Evolutionary conservation across 1,139 yeast species (phyloP), one percentile per base, ranked within the genome.

Genomic region (Lodderomyces parapsilosis): DNA sequence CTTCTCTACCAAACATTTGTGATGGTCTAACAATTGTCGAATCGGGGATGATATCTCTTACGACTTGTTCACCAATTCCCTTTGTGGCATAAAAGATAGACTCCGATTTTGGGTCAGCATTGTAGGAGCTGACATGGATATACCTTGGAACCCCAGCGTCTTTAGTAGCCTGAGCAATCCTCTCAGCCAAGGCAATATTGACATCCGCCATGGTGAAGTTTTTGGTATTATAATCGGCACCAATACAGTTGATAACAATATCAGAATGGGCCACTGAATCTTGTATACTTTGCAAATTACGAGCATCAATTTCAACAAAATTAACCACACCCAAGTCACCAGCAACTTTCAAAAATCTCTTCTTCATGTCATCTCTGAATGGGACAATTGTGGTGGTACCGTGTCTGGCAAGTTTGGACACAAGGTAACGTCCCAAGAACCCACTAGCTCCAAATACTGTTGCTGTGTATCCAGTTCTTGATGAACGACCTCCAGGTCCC

Each of bases 251-350:
- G 69, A 73, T 82, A 10, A 88, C 96, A 46, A 88, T 84, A 60
- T 88, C 96, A 4, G 94, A 83, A 65, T 85, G 83, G 51, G 84
- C 84, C 41, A 88, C 90, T 8, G 89, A 72, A 54, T 86, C 90
- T 62, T 86, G 84, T 55, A 88, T 83, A 13, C 90, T 81, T 60
- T 83, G 71, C 55, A 86, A 55, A 67, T 88, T 88, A 64, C 96
- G 77, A 51, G 89, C 70, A 62, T 88, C 96, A 59, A 86, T 82
- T 65, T 88, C 96, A 52, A 86, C 81, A 63, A 82, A 84, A 66
- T 85, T 86, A 43, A 88, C 90, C 40, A 88, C 96, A 20, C 96
- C 96, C 53, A 88, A 77, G 63, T 88, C 96, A 42, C 96, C 96
- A 38, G 83, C 73, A 43, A 86, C 89, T 68, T 87, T 88, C 57